These are phyloP conservation scores for Botrytis aclada DNA, from an alignment of 2,329 filamentous ascomycete genomes.

Conservation along the genomic window DNA sequence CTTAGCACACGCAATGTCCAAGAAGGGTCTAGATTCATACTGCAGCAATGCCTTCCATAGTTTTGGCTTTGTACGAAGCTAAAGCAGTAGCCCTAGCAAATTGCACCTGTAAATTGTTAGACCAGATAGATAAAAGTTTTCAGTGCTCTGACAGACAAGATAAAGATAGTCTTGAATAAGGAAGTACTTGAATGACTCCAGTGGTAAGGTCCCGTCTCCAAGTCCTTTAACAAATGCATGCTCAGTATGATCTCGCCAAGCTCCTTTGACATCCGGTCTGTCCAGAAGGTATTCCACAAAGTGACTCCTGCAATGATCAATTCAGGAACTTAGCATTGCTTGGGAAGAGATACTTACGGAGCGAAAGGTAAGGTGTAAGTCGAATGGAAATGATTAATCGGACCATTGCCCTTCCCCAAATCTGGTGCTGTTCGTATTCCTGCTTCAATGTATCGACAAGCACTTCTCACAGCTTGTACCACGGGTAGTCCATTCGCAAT, in stretches of 20 bases:
- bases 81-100: conserved; percentile 85
- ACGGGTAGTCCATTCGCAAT: conserved; percentile 58
- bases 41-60: conserved; percentile 67
- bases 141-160: conserved; percentile 52
- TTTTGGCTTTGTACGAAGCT: conserved; percentile 78
- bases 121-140: neutral
- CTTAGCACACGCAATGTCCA: neutral
- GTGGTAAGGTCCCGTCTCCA: conserved; percentile 69
- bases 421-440: conserved; percentile 53
- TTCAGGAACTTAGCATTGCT: neutral
- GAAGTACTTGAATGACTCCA: conserved; percentile 81
- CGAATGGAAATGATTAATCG: conserved; percentile 77
- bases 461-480: conserved; percentile 59
- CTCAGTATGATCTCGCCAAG: conserved; percentile 74
- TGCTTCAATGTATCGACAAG: conserved; percentile 68
- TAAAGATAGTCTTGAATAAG: conserved; percentile 92
- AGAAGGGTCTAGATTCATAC: conserved; percentile 45
- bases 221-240: conserved; percentile 80
- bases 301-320: conserved; percentile 52
- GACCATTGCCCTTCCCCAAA: conserved; percentile 63
- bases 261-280: conserved; percentile 66
- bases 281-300: conserved; percentile 83
- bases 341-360: conserved; percentile 41
- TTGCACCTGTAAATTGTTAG: conserved; percentile 56
- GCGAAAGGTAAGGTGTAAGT: conserved; percentile 65